Base-by-base conservation (phyloP, 164 flowering plant genomes). In the Tetrastigma voinierianum region DNA sequence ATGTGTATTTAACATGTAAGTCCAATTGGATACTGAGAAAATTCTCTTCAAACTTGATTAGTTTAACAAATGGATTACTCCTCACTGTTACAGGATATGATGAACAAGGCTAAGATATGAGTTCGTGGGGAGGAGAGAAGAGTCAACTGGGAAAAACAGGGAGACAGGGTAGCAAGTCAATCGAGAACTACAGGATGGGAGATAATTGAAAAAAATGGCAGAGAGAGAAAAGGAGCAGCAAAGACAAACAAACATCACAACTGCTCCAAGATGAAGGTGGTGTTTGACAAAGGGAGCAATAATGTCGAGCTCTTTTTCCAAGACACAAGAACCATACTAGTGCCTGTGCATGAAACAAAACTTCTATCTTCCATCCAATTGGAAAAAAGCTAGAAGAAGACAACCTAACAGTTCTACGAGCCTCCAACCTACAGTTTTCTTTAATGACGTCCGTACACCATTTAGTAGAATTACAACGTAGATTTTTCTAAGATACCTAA, bases 181-280 rank as follows among this genome's bases (percentile, higher is more conserved):
- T 49, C 15, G 52, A 49, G 52, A 49, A 49, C n/a, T 49, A 14
- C 15, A n/a, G 18, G 8, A 49, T 16, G 52, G 15, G 15, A 49
- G 57, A 19, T 46, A 14, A 14, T 24, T 48, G 58, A 3, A 4
- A 54, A n/a, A 53, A 57, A 63, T 16, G 45, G 57, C 32, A 13
- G 14, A 6, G 51, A 13, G 11, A 15, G 6, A 64, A 66, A 66
- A 32, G 62, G n/a, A 18, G 57, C 10, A 53, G 51, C 9, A 51
- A 52, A 68, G 67, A 66, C 69, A 75, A 73, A 64, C 49, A 43
- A 43, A 13, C 47, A 51, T 62, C 52, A 69, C 76, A 82, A 77
- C 86, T 82, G 80, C 86, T 74, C 81, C 83, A 62, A 44, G 51
- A 66, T 12, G 54, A 61, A 20, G 62, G 51, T 64, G 64, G 62